Evolutionary conservation across 192 early-diverging fungal genomes (phyloP), one percentile per base, ranked within the genome.

Genomic region (Mortierella alpina): DNA sequence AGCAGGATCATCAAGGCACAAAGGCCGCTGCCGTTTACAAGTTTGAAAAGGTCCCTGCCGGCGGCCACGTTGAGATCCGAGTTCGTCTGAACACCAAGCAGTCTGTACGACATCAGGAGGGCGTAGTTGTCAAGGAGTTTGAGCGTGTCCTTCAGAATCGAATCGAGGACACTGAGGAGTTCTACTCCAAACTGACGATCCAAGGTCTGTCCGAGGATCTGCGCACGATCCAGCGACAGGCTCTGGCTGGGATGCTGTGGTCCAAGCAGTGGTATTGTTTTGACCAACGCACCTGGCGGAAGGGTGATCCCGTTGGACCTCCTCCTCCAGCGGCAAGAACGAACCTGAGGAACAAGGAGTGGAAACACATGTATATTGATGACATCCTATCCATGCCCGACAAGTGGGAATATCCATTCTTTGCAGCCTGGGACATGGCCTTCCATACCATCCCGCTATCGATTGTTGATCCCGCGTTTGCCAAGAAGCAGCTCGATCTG

Each of bases 11-110:
- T 7, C 59, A 69, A 12, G 87, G 87, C 11, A 88, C 87, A 23
- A 88, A 88, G 64, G 65, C 70, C 46, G 86, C 84, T 0, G 84
- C 73, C 54, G 79, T 82, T 52, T 88, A 86, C 71, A 58, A 61
- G 20, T 82, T 82, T 31, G 72, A 81, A 4, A 79, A 70, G 5
- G 80, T 88, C 44, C 83, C 85, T 31, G 78, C 86, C 3, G 63
- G 82, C 2, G 70, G 70, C 2, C 23, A 55, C n/a, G 85, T 70
- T 15, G 61, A 80, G 47, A 47, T 80, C 12, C 65, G 77, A 4
- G 66, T 80, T 17, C 69, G 77, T 50, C 2, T 80, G 45, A 80
- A 72, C 52, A 48, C 44, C 45, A 72, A 68, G 8, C 31, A 4
- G 7, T 47, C 68, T 12, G 7, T 42, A 7, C 9, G 46, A 4